phyloP scores from a whole-genome alignment of 139 green algal species.

The Prasinococcaceae sp. region DNA sequence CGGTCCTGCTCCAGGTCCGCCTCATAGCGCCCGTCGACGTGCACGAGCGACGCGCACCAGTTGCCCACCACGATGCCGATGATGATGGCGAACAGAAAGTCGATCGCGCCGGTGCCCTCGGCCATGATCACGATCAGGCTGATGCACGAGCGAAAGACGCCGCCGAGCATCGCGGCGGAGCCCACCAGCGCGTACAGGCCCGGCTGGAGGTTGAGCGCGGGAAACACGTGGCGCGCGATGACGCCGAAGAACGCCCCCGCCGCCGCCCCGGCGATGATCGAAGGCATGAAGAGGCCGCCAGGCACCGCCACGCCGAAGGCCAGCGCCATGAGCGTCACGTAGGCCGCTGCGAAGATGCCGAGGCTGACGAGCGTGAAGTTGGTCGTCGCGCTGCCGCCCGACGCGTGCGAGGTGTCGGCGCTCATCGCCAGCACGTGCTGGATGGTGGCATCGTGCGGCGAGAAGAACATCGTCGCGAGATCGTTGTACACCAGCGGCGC shows the following conservation, averaged over 20 bases:
- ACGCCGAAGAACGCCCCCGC: background rate
- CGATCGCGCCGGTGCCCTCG: conserved; percentile 58
- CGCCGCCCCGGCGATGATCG: conserved; percentile 47
- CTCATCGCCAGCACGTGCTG: conserved; percentile 48
- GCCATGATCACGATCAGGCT: conserved; percentile 79
- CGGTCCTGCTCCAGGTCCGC: conserved; percentile 63
- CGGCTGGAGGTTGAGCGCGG: conserved; percentile 33
- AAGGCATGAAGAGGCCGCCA: conserved; percentile 82
- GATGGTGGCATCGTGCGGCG: conserved; percentile 51
- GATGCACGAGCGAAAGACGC: conserved; percentile 73
- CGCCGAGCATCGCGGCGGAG: conserved; percentile 59
- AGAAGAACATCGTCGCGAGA: conserved; percentile 61
- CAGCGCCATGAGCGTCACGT: conserved; percentile 62
- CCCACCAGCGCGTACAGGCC: conserved; percentile 68
- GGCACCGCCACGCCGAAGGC: conserved; percentile 56
- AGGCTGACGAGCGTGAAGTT: conserved; percentile 43
- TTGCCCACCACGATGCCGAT: conserved; percentile 62
- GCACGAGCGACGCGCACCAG: conserved; percentile 56
- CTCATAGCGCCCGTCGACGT: conserved; percentile 76
- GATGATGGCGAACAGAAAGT: conserved; percentile 75
- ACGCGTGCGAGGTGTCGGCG: background rate
- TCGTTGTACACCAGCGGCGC: conserved; percentile 56
- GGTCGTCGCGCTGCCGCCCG: conserved; percentile 9
- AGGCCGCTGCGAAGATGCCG: conserved; percentile 35
- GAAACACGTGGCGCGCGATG: background rate